Conservation (phyloP, 2,329 filamentous ascomycete genomes). For the Sclerotinia spermophila region DNA sequence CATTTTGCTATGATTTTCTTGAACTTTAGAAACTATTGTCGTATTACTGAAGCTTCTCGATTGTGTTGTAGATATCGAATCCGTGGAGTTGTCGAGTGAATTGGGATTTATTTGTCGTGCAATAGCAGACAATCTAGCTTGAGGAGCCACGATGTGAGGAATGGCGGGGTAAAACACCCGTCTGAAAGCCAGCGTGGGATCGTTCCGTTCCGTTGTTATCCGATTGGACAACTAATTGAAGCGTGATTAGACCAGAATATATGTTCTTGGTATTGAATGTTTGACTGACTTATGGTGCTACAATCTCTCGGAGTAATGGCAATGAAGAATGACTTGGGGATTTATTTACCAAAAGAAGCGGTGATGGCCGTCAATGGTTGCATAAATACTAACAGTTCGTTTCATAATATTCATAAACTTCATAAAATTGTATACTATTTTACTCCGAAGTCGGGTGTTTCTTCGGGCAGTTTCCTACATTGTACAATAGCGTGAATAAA, state of each 20-base stretch:
- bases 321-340: background rate
- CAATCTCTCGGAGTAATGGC: background rate
- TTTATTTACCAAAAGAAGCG: background rate
- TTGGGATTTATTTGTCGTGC: conserved; percentile 36
- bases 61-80: background rate
- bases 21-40: background rate
- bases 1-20: conserved; percentile 42
- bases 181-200: conserved; percentile 14
- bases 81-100: background rate
- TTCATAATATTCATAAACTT: conserved; percentile 5
- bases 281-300: background rate
- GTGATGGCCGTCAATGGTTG: background rate
- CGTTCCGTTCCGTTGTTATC: background rate
- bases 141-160: conserved; percentile 23
- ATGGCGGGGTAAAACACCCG: conserved; percentile 24
- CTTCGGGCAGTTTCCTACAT: background rate
- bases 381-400: background rate
- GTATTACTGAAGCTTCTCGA: conserved; percentile 20
- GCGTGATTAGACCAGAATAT: background rate
- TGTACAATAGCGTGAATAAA: too few species aligned
- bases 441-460: conserved; percentile 6
- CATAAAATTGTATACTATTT: background rate
- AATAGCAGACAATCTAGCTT: conserved; percentile 36
- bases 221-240: conserved; percentile 15
- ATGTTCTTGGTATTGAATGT: background rate